phyloP scores from a whole-genome alignment of 192 early-diverging fungal species.

The Entomortierella parvispora region DNA sequence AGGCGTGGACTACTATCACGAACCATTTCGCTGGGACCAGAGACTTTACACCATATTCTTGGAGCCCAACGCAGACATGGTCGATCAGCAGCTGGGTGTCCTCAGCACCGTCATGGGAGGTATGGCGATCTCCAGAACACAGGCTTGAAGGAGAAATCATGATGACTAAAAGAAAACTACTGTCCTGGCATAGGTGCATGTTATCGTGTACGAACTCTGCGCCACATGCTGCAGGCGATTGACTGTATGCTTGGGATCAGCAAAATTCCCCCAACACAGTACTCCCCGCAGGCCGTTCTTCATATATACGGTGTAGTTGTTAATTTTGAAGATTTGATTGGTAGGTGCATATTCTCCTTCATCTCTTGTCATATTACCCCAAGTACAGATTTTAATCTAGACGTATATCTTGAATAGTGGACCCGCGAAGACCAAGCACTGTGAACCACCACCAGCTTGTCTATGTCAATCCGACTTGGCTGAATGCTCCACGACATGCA shows the following conservation, averaged over 20 bases:
- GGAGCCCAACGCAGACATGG: slow-evolving; percentile 56
- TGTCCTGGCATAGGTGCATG: slow-evolving; percentile 25
- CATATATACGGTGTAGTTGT: slow-evolving; percentile 68
- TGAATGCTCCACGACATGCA: slow-evolving; percentile 41
- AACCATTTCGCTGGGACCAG: slow-evolving; percentile 91
- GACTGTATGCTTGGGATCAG: slow-evolving; percentile 63
- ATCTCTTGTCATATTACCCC: background rate
- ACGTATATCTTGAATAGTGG: slow-evolving; percentile 18
- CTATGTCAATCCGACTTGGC: slow-evolving; percentile 42
- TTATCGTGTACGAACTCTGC: slow-evolving; percentile 60
- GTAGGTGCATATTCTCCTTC: slow-evolving; percentile 26
- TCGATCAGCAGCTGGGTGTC: slow-evolving; percentile 65
- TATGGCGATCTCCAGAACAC: background rate
- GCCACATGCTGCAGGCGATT: slow-evolving; percentile 71
- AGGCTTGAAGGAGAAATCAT: background rate
- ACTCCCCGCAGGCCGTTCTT: slow-evolving; percentile 43
- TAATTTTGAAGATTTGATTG: slow-evolving; percentile 70
- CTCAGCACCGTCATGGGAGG: slow-evolving; percentile 82
- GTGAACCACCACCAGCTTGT: slow-evolving; percentile 42
- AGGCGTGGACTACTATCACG: slow-evolving; percentile 72
- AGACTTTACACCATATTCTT: slow-evolving; percentile 73
- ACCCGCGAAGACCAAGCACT: slow-evolving; percentile 51
- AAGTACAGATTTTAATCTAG: no score
- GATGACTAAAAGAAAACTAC: background rate
- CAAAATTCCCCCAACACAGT: slow-evolving; percentile 51